These are phyloP conservation scores for Verticillium alfalfae DNA, from an alignment of 2,329 filamentous ascomycete genomes.

Conservation along the genomic window DNA sequence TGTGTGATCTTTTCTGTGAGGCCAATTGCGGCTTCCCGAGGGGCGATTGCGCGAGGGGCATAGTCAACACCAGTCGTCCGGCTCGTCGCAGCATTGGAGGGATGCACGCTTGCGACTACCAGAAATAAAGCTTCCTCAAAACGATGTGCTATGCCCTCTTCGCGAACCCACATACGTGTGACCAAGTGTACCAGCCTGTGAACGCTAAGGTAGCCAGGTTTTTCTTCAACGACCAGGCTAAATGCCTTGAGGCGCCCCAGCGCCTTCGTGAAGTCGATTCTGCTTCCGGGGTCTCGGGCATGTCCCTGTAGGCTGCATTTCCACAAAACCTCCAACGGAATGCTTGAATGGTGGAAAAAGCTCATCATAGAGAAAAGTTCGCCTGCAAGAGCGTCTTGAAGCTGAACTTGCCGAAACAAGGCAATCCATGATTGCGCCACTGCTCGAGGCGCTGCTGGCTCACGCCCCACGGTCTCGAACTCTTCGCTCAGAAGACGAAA, in stretches of 20 bases:
- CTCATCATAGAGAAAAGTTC: conserved; percentile 20
- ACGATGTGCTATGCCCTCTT: background rate
- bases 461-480: conserved; percentile 22
- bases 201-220: conserved; percentile 15
- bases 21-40: no score
- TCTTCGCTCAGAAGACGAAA: conserved; percentile 20
- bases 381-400: conserved; percentile 14
- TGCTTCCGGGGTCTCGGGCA: background rate
- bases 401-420: conserved; percentile 25
- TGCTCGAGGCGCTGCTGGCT: conserved; percentile 16
- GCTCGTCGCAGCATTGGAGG: conserved; percentile 10
- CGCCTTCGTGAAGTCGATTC: conserved; percentile 8
- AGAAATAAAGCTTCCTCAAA: conserved; percentile 15
- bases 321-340: conserved; percentile 18
- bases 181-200: conserved; percentile 29
- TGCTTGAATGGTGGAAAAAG: conserved; percentile 20
- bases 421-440: conserved; percentile 21
- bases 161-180: conserved; percentile 19
- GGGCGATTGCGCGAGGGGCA: background rate
- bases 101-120: conserved; percentile 14
- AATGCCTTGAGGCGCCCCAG: conserved; percentile 22
- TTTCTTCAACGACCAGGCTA: conserved; percentile 13
- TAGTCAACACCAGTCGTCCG: conserved; percentile 11
- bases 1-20: no score
- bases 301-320: conserved; percentile 4